A percentile compares a stretch with the other conserved stretches of the same genome.
Conservation (phyloP, 495 filamentous ascomycete genomes). For the Schizothecium vesticola region DNA sequence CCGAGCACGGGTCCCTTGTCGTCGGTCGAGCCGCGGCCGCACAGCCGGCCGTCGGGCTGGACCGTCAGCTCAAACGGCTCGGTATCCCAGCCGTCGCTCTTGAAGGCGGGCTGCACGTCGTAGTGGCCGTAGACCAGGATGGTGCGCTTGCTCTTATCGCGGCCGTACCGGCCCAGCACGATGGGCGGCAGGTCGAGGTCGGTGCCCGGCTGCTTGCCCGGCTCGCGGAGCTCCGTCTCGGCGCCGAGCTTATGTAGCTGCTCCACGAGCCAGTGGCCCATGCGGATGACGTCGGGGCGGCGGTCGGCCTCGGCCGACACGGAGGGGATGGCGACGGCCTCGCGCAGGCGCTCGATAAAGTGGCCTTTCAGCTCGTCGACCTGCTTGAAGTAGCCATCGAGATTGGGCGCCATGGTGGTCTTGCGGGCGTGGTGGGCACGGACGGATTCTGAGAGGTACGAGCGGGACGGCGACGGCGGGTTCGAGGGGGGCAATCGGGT, state of each 20-base stretch:
- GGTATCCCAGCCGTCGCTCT: constrained; percentile 93
- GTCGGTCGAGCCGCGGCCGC: constrained; percentile 89
- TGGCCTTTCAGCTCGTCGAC: constrained; percentile 73
- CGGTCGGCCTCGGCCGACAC: constrained; percentile 86
- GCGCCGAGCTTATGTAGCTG: constrained; percentile 83
- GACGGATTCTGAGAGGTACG: constrained; percentile 43
- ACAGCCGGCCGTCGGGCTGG: constrained; percentile 89
- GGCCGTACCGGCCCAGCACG: constrained; percentile 84
- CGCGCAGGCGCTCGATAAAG: constrained; percentile 89
- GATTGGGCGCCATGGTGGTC: constrained; percentile 79
- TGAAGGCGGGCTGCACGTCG: constrained; percentile 93
- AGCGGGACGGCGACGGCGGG: constrained; percentile 15
- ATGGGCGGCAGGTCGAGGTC: constrained; percentile 89
- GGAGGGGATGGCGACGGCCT: constrained; percentile 94
- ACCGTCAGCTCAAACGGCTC: constrained; percentile 90
- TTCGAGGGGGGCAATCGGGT: background rate
- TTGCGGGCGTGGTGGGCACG: constrained; percentile 52
- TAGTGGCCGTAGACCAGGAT: constrained; percentile 98
- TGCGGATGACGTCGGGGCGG: constrained; percentile 86
- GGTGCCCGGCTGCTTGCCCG: constrained; percentile 87
- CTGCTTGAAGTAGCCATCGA: constrained; percentile 81
- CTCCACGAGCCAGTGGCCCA: constrained; percentile 84
- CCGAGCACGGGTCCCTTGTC: constrained; percentile 98
- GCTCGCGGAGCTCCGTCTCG: constrained; percentile 69
- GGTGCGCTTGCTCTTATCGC: constrained; percentile 83